Percentiles rank a stretch among this genome's conserved stretches.
These are phyloP conservation scores for Xerocomellus intermedius DNA, from an alignment of 768 basidiomycete genomes.

Conservation along the genomic window DNA sequence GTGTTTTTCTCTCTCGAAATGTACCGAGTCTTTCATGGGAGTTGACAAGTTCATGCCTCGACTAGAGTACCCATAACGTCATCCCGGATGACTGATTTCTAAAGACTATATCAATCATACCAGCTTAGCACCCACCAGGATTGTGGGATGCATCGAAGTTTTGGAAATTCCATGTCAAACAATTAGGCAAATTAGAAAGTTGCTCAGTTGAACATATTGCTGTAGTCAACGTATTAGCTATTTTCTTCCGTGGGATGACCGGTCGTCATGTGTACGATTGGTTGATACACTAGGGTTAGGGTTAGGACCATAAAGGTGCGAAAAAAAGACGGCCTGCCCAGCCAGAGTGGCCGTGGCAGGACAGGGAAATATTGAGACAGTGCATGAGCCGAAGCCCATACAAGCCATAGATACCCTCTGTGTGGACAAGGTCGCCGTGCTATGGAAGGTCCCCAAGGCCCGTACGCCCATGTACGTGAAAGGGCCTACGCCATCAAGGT, in stretches of 20 bases:
- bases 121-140: background rate
- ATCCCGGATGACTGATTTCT: constrained; percentile 21
- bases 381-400: constrained; percentile 71
- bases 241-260: too few species aligned
- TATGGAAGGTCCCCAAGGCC: constrained; percentile 56
- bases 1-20: background rate
- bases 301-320: constrained; percentile 36
- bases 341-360: constrained; percentile 55
- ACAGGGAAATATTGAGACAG: constrained; percentile 74
- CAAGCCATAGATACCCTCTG: constrained; percentile 57
- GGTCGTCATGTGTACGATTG: too few species aligned
- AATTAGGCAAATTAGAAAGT: background rate
- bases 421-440: constrained; percentile 71
- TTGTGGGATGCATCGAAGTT: background rate
- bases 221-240: background rate
- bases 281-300: constrained; percentile 40
- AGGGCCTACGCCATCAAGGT: constrained; percentile 5
- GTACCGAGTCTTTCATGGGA: background rate
- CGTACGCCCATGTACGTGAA: constrained; percentile 40
- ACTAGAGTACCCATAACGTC: constrained; percentile 17
- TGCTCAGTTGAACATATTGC: background rate
- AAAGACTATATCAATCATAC: background rate
- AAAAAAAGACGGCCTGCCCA: constrained; percentile 45
- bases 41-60: background rate
- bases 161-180: background rate